A percentile compares a stretch with the other conserved stretches of the same genome.
Conservation (phyloP, 2,329 filamentous ascomycete species). For the Penicillium sp. region DNA sequence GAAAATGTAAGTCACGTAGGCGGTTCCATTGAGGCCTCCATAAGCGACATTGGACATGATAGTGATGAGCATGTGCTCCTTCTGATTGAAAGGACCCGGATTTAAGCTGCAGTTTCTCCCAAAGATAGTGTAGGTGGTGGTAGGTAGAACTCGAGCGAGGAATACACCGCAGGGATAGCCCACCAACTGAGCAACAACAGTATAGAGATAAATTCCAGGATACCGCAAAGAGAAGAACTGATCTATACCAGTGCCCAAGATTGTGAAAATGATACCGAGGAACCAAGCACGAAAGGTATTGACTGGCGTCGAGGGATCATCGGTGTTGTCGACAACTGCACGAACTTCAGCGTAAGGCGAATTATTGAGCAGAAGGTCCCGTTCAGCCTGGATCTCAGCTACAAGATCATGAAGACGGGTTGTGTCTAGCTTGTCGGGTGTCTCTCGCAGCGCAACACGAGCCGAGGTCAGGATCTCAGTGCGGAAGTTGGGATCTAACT, state of each 20-base stretch:
- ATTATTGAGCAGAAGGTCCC: slow-evolving; percentile 4
- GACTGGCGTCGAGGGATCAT: slow-evolving; percentile 30
- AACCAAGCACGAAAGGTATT: slow-evolving; percentile 44
- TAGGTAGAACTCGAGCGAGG: slow-evolving; percentile 42
- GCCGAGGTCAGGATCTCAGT: neutral
- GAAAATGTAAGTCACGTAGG: slow-evolving; percentile 13
- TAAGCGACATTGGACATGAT: slow-evolving; percentile 52
- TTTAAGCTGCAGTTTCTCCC: slow-evolving; percentile 34
- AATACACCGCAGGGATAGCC: slow-evolving; percentile 45
- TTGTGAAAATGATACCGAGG: slow-evolving; percentile 31
- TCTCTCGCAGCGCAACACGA: neutral
- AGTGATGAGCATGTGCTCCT: slow-evolving; percentile 48
- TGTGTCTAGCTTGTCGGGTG: neutral
- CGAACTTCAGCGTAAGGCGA: slow-evolving; percentile 32
- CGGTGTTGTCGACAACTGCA: slow-evolving; percentile 29
- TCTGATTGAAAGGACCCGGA: slow-evolving; percentile 49
- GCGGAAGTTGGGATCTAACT: neutral
- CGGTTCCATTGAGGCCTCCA: slow-evolving; percentile 19
- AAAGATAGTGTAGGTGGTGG: slow-evolving; percentile 28
- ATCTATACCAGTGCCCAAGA: slow-evolving; percentile 44
- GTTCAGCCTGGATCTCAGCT: neutral
- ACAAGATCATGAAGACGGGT: neutral
- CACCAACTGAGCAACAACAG: slow-evolving; percentile 47
- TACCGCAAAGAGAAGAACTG: slow-evolving; percentile 50
- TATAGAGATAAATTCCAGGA: slow-evolving; percentile 46